A percentile compares a stretch with the other conserved stretches of the same genome.
These are phyloP conservation scores for Colletotrichum gloeosporioides DNA, from an alignment of 2,329 filamentous ascomycete genomes.

Conservation along the genomic window DNA sequence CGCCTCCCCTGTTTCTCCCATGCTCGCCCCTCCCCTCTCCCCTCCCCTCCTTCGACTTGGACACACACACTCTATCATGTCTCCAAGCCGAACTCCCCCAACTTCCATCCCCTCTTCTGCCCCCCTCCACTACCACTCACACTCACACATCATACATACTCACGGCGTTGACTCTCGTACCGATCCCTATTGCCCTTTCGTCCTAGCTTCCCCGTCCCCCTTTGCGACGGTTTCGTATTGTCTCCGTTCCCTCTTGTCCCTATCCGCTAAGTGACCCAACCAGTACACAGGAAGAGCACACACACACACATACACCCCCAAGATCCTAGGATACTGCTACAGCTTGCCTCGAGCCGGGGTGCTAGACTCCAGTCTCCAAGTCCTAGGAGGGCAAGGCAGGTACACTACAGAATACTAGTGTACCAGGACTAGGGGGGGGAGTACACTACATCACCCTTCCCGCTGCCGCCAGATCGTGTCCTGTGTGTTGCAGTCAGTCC, in stretches of 20 bases:
- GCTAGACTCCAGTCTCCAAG: neutral
- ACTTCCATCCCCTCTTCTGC: neutral
- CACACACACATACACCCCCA: constrained; percentile 1
- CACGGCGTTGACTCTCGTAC: neutral
- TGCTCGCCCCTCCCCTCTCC: neutral
- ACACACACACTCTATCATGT: neutral
- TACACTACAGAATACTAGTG: neutral
- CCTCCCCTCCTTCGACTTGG: neutral
- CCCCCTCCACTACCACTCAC: neutral
- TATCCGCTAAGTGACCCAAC: neutral
- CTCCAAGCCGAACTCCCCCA: neutral
- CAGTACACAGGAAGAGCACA: neutral
- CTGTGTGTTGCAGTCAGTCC: neutral
- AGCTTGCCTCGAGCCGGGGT: neutral
- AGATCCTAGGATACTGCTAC: neutral
- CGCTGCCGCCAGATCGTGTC: constrained; percentile 15
- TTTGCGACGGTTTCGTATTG: constrained; percentile 23
- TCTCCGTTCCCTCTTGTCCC: constrained; percentile 16
- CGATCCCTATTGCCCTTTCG: constrained; percentile 11
- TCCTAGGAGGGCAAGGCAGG: neutral
- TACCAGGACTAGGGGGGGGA: neutral
- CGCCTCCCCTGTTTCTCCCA: neutral
- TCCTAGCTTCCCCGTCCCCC: constrained; percentile 17
- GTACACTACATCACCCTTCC: neutral
- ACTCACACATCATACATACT: neutral